Conservation (phyloP, 371 early-diverging fungal genomes). For the Mucor sp. region DNA sequence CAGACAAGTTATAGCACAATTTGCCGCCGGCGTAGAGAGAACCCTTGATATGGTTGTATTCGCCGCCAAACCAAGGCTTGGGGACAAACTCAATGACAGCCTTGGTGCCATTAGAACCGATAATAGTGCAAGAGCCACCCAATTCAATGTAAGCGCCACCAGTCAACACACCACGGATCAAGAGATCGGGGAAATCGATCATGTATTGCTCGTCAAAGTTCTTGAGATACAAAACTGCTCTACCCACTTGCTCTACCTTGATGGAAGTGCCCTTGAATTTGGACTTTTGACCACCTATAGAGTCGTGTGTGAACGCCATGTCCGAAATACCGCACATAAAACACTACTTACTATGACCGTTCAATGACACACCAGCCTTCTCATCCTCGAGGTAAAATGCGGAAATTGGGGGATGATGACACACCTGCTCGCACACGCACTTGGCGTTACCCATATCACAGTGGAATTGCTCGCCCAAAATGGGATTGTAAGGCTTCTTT, state of each 20-base stretch:
- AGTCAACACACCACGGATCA: constrained; percentile 64
- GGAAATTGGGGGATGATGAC: constrained; percentile 95
- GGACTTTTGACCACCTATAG: constrained; percentile 63
- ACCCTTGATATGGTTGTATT: constrained; percentile 53
- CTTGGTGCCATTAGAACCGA: constrained; percentile 53
- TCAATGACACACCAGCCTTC: constrained; percentile 60
- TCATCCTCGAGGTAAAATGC: constrained; percentile 74
- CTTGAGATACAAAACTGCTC: constrained; percentile 49
- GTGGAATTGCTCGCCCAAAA: constrained; percentile 88
- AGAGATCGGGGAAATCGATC: constrained; percentile 62
- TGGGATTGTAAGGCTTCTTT: constrained; percentile 85
- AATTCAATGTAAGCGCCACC: constrained; percentile 70
- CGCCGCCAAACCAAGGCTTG: constrained; percentile 59
- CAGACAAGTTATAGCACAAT: constrained; percentile 40
- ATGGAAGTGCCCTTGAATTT: constrained; percentile 70
- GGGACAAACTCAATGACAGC: constrained; percentile 64
- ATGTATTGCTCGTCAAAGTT: constrained; percentile 56
- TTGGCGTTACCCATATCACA: constrained; percentile 42
- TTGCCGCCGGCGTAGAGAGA: constrained; percentile 26
- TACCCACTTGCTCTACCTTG: constrained; percentile 64
- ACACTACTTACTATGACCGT: constrained; percentile 54
- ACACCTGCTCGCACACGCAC: constrained; percentile 76
- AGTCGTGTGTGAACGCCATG: background rate
- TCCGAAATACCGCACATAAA: background rate
- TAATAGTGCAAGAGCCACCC: constrained; percentile 57